Percentiles rank a stretch among this genome's conserved stretches.
phyloP scores from a whole-genome alignment of 352 stramenopile genomes.

The Blastocystis sp. region DNA sequence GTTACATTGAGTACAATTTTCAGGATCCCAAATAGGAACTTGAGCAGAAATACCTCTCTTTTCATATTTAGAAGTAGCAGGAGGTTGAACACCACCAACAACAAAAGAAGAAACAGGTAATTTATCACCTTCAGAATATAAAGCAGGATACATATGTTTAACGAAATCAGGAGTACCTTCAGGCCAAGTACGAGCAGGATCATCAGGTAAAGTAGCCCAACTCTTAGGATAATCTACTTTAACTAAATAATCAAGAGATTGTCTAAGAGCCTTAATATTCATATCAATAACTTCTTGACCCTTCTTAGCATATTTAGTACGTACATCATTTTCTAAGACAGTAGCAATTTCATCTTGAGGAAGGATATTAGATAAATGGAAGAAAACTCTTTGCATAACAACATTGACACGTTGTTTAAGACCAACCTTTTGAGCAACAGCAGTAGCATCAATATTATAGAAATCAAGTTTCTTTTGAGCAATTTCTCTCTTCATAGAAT shows the following conservation, averaged over 20 bases:
- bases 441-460: slow-evolving; percentile 48
- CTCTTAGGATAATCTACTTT: slow-evolving; percentile 46
- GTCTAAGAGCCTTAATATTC: slow-evolving; percentile 43
- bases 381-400: slow-evolving; percentile 42
- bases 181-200: slow-evolving; percentile 46
- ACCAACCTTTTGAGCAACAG: slow-evolving; percentile 46
- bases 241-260: slow-evolving; percentile 43
- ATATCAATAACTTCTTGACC: slow-evolving; percentile 37
- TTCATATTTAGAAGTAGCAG: slow-evolving; percentile 47
- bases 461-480: slow-evolving; percentile 43
- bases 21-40: slow-evolving; percentile 44
- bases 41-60: slow-evolving; percentile 44
- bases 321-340: slow-evolving; percentile 8
- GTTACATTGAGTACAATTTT: slow-evolving; percentile 50
- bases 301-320: slow-evolving; percentile 22
- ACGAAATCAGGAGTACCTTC: slow-evolving; percentile 48
- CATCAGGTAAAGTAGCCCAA: slow-evolving; percentile 43
- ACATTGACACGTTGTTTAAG: slow-evolving; percentile 50
- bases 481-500: slow-evolving; percentile 46
- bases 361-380: slow-evolving; percentile 20
- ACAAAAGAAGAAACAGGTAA: slow-evolving; percentile 49
- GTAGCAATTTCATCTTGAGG: slow-evolving; percentile 6
- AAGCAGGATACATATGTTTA: slow-evolving; percentile 46
- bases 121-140: slow-evolving; percentile 45
- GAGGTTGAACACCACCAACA: slow-evolving; percentile 46